phyloP scores from a whole-genome alignment of 805 yeast genomes.

The Grigorovia transvaalensis region DNA sequence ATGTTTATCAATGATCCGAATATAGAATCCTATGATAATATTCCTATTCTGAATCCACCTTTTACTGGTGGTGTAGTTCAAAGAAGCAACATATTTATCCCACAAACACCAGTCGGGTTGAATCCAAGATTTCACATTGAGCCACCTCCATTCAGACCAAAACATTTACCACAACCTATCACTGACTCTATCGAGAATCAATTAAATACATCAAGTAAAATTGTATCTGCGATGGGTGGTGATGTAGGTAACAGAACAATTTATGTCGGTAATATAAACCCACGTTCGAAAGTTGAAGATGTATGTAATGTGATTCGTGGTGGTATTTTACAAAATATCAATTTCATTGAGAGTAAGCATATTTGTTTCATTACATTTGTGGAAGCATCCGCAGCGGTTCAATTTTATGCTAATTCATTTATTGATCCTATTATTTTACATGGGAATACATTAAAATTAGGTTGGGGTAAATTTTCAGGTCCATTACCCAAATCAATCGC shows the following conservation, averaged over 20 bases:
- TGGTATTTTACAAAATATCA: constrained; percentile 57
- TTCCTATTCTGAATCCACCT: background rate
- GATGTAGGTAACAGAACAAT: constrained; percentile 52
- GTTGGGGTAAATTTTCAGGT: constrained; percentile 66
- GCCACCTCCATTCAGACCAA: constrained; percentile 9
- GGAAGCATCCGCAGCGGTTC: constrained; percentile 53
- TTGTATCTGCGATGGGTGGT: constrained; percentile 25
- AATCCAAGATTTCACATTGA: constrained; percentile 10
- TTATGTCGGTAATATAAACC: constrained; percentile 56
- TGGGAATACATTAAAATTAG: constrained; percentile 51
- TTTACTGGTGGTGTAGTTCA: background rate
- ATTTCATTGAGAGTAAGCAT: constrained; percentile 39
- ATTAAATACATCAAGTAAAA: constrained; percentile 19
- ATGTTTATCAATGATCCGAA: constrained; percentile 11
- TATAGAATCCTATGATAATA: background rate
- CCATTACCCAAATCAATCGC: constrained; percentile 46
- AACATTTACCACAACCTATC: constrained; percentile 15
- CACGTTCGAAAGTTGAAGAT: constrained; percentile 57
- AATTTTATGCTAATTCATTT: constrained; percentile 51
- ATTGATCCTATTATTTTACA: constrained; percentile 51
- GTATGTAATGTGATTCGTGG: constrained; percentile 70
- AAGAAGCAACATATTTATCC: background rate
- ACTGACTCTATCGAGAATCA: constrained; percentile 24
- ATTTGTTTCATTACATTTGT: constrained; percentile 64
- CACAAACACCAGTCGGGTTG: constrained; percentile 2